Evolutionary conservation across 73 alveolate species (phyloP).

Genomic region (Halteria grandinella): DNA sequence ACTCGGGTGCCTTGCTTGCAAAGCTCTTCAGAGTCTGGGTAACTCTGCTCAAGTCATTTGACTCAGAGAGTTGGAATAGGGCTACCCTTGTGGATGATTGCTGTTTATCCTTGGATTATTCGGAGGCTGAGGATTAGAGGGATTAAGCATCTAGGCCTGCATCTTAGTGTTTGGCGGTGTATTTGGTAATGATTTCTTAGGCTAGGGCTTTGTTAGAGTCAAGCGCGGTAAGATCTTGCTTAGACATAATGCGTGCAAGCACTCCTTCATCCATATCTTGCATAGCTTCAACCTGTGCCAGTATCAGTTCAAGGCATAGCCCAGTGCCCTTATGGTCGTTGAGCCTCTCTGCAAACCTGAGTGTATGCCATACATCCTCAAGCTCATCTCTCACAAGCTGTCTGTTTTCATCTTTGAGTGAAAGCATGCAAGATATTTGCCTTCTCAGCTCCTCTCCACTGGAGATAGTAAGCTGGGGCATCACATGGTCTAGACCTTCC

Average conservation of each 20-base stretch:
- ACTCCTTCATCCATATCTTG: not conserved
- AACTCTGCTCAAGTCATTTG: constrained; percentile 60
- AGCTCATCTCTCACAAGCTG: constrained; percentile 42
- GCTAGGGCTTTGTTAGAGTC: constrained; percentile 32
- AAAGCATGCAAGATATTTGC: constrained; percentile 47
- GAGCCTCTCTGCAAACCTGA: not conserved
- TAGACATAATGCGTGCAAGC: constrained; percentile 7
- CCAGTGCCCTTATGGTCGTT: constrained; percentile 6
- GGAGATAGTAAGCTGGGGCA: constrained; percentile 37
- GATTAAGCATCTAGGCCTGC: not conserved
- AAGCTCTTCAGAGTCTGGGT: constrained; percentile 35
- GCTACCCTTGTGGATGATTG: constrained; percentile 55
- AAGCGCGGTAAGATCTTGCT: not conserved
- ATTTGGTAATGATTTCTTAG: constrained; percentile 9
- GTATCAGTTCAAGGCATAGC: constrained; percentile 10
- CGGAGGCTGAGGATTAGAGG: not conserved
- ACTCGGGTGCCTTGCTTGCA: constrained; percentile 15
- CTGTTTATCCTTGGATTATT: constrained; percentile 6
- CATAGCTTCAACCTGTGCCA: not conserved
- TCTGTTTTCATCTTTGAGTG: constrained; percentile 36
- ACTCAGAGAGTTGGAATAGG: constrained; percentile 51
- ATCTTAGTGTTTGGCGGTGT: not conserved
- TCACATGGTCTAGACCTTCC: constrained; percentile 49
- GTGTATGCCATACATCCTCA: constrained; percentile 53
- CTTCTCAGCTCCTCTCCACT: constrained; percentile 60